phyloP scores from a whole-genome alignment of 2,329 filamentous ascomycete species.

The Knufia fluminis region DNA sequence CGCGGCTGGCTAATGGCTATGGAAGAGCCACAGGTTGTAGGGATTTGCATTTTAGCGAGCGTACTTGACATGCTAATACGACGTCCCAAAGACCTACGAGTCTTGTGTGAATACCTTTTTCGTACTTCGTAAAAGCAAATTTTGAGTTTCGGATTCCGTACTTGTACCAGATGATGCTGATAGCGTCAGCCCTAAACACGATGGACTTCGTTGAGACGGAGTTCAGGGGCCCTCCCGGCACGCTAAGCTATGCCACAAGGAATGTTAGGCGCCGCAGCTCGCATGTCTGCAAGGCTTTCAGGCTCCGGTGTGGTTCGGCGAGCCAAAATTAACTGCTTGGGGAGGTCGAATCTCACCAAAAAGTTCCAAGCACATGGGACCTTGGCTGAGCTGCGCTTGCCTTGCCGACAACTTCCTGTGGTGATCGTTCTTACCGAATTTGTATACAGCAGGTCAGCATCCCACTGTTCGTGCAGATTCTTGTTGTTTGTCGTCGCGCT shows the following conservation, averaged over 20 bases:
- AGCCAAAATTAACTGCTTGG: neutral
- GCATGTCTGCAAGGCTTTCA: neutral
- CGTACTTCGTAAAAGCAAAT: neutral
- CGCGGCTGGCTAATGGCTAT: constrained; percentile 1
- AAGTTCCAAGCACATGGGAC: neutral
- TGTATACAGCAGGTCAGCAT: neutral
- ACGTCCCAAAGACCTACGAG: neutral
- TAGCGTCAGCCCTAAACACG: neutral
- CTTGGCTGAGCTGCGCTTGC: neutral
- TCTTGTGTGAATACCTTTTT: neutral
- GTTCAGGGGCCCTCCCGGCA: neutral
- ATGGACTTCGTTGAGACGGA: neutral
- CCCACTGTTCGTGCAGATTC: neutral
- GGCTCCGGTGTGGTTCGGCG: neutral
- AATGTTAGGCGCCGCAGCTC: neutral
- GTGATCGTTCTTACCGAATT: neutral
- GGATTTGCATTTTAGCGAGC: constrained; percentile 1
- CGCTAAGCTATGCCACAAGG: neutral
- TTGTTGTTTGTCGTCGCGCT: neutral
- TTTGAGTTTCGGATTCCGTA: neutral
- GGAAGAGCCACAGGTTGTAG: neutral
- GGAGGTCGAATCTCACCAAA: constrained; percentile 2
- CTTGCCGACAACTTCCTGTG: neutral
- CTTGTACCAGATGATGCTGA: neutral
- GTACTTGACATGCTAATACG: neutral